Percentiles rank a stretch among this genome's conserved stretches.
phyloP scores from a whole-genome alignment of 2,329 filamentous ascomycete species.

The Microdochium paspali region DNA sequence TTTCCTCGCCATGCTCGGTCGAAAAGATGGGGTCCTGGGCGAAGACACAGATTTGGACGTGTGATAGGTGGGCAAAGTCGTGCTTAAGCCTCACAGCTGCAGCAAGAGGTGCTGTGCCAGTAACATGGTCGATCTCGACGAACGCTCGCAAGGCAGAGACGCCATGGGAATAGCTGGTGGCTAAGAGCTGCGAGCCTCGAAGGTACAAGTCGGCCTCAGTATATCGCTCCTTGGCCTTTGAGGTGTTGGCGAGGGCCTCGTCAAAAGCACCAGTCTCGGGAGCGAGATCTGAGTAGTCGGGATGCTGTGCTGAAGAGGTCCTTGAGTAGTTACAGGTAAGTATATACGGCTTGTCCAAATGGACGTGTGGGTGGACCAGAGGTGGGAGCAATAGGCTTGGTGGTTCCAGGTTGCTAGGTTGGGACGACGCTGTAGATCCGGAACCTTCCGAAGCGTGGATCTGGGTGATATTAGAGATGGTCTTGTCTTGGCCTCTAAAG shows the following conservation, averaged over 20 bases:
- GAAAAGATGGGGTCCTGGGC: conserved; percentile 62
- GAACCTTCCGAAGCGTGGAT: neutral
- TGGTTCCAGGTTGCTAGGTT: neutral
- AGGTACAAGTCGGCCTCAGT: conserved; percentile 51
- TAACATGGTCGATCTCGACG: conserved; percentile 59
- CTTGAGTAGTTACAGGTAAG: conserved; percentile 26
- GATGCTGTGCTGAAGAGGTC: conserved; percentile 20
- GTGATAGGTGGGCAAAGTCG: conserved; percentile 40
- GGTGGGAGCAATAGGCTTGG: conserved; percentile 22
- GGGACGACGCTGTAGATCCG: neutral
- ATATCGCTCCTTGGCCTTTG: conserved; percentile 53
- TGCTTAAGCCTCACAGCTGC: conserved; percentile 48
- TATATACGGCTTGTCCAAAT: conserved; percentile 59
- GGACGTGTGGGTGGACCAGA: conserved; percentile 64
- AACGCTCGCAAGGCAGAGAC: conserved; percentile 64
- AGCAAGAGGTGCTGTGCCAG: conserved; percentile 31
- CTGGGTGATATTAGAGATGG: neutral
- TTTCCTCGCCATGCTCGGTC: conserved; percentile 34
- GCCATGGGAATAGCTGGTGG: conserved; percentile 53
- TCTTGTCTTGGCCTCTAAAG: neutral
- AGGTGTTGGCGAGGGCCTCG: conserved; percentile 47
- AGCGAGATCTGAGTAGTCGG: conserved; percentile 49
- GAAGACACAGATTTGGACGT: conserved; percentile 61
- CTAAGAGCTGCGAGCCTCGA: conserved; percentile 55
- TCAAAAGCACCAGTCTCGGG: conserved; percentile 52